These are phyloP conservation scores for Aspergillus funiculosus DNA, from an alignment of 495 filamentous ascomycete species.

Conservation along the genomic window DNA sequence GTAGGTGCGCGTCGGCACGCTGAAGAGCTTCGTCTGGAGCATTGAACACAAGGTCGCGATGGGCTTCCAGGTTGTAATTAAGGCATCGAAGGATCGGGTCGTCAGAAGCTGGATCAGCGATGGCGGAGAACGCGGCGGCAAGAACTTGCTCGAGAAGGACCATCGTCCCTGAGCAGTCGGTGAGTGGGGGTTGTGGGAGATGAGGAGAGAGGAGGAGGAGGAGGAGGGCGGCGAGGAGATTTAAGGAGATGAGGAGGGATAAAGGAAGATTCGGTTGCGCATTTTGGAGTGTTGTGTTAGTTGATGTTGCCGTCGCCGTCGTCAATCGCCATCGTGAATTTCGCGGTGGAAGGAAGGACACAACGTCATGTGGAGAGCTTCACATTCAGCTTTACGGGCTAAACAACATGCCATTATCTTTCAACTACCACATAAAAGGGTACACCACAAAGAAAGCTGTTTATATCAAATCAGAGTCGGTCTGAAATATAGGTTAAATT, in stretches of 20 bases:
- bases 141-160: slow-evolving; percentile 19
- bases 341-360: neutral
- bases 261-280: neutral
- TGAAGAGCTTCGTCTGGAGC: slow-evolving; percentile 34
- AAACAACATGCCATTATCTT: no score
- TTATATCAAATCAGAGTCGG: no score
- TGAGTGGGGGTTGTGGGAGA: neutral
- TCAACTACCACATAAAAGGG: no score
- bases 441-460: no score
- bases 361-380: slow-evolving; percentile 13
- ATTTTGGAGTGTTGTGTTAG: slow-evolving; percentile 1
- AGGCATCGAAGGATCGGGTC: slow-evolving; percentile 44
- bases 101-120: slow-evolving; percentile 25
- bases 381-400: no score
- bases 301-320: neutral
- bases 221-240: no score
- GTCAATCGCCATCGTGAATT: no score
- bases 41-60: slow-evolving; percentile 28
- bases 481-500: no score
- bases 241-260: neutral
- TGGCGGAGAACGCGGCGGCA: slow-evolving; percentile 24
- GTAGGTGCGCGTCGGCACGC: slow-evolving; percentile 57
- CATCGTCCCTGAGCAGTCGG: slow-evolving; percentile 9
- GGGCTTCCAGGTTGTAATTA: slow-evolving; percentile 19
- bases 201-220: neutral